Evolutionary conservation across 2,329 filamentous ascomycete genomes (phyloP), one percentile per base, ranked within the genome.

Genomic region (Diaporthe batatas): DNA sequence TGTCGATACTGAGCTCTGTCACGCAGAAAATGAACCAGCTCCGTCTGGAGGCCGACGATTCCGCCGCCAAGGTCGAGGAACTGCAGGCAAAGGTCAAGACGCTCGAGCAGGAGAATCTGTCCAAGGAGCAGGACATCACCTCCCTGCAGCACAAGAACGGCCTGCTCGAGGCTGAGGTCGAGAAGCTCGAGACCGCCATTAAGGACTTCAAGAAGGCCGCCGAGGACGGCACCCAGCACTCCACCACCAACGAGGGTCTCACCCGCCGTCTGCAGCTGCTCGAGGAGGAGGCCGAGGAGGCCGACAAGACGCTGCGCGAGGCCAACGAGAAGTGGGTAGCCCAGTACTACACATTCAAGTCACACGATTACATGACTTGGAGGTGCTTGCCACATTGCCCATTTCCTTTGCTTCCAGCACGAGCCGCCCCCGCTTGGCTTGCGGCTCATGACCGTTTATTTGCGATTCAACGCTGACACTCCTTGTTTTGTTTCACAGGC

Each of bases 71-170:
- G 87, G 92, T 92, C 76, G 94, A 98, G 82, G 96, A 98, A 86
- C 91, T 97, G 78, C 91, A 96, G 86, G 77, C 85, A 79, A 95
- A 94, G 86, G 90, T 98, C 86, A 98, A 98, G 90, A 84, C 86
- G 70, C 90, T 98, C 76, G 95, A 99, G 87, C 93, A 98, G 85
- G 96, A 98, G 87, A 98, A 95, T 84, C 89, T 98, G 76, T 89
- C 93, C 82, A 98, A 98, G 89, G 96, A 98, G 88, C 95, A 98
- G 86, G 96, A 98, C 84, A 97, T 98, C 84, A 97, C 94, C 77
- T 98, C 96, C 70, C 91, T 98, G 80, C 91, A 93, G 82, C 96
- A 98, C 92, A 97, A 96, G 89, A 98, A 98, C 87, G 91, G 91
- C 80, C 89, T 98, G 75, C 92, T 98, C 74, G 96, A 98, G 87